Conservation (phyloP, 192 early-diverging fungal species). For the Coemansia sp. region DNA sequence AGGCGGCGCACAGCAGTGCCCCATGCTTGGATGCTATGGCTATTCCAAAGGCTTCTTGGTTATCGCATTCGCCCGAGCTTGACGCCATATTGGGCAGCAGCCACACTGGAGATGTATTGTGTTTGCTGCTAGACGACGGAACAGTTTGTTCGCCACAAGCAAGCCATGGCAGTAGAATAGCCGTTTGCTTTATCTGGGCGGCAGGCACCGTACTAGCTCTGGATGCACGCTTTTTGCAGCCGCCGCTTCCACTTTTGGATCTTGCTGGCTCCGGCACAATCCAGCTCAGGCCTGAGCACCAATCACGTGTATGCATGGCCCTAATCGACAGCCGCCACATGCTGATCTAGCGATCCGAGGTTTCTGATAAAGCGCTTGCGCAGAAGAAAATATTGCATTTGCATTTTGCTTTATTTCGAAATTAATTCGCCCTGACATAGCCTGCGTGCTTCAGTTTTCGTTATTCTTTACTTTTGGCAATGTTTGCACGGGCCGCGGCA, state of each 20-base stretch:
- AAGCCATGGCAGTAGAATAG: background rate
- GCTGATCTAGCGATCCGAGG: background rate
- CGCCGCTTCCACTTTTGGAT: background rate
- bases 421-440: no score
- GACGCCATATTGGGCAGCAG: background rate
- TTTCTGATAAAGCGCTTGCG: no score
- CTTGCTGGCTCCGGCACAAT: background rate
- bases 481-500: conserved; percentile 16
- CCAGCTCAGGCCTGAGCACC: background rate
- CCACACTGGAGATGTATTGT: background rate
- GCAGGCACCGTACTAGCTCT: background rate
- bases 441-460: background rate
- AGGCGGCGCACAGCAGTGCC: no score
- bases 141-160: background rate
- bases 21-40: background rate
- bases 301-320: conserved; percentile 1
- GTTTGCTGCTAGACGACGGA: background rate
- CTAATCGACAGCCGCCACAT: background rate
- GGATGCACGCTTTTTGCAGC: background rate
- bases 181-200: background rate
- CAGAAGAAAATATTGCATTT: background rate
- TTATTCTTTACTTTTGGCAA: conserved; percentile 4
- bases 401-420: background rate
- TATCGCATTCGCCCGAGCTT: background rate
- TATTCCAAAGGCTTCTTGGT: conserved; percentile 14